Evolutionary conservation across 1,284 basidiomycete species (phyloP).

Genomic region (Mixia osmundae): DNA sequence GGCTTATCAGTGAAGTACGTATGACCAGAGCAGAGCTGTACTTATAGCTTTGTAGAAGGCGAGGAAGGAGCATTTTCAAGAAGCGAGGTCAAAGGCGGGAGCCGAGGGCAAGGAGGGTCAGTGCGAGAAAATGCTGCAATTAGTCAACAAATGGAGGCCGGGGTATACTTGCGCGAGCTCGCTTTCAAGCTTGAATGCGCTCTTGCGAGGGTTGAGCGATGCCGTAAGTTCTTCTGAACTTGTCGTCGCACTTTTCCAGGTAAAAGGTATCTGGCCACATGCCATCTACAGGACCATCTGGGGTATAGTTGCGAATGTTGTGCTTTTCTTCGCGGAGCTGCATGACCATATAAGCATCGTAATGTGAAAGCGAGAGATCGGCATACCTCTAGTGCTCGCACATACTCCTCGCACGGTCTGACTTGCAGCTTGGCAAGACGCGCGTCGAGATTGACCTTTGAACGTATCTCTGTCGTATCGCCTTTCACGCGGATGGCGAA

Average conservation of each 20-base stretch:
- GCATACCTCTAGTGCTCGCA: slow-evolving; percentile 44
- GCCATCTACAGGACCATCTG: slow-evolving; percentile 65
- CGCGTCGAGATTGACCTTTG: slow-evolving; percentile 69
- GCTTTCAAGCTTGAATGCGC: too few species aligned
- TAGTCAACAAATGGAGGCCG: too few species aligned
- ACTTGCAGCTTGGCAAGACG: slow-evolving; percentile 72
- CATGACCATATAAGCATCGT: neutral
- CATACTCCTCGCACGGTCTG: slow-evolving; percentile 66
- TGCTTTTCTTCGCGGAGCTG: slow-evolving; percentile 90
- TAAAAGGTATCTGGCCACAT: slow-evolving; percentile 89
- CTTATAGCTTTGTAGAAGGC: too few species aligned
- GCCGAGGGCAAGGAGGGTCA: too few species aligned
- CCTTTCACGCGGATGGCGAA: slow-evolving; percentile 66
- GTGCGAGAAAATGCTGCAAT: too few species aligned
- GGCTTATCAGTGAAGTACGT: too few species aligned
- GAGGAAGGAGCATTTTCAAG: too few species aligned
- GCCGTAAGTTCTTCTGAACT: slow-evolving; percentile 76
- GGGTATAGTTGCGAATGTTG: slow-evolving; percentile 66
- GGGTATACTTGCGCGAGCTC: too few species aligned
- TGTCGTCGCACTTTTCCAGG: slow-evolving; percentile 72
- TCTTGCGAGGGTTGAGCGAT: too few species aligned
- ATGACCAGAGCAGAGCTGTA: too few species aligned
- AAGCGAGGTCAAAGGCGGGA: too few species aligned
- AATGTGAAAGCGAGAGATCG: neutral
- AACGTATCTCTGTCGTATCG: slow-evolving; percentile 54